Conservation (phyloP, 2,329 filamentous ascomycete species). For the Epichloe uncinata region DNA sequence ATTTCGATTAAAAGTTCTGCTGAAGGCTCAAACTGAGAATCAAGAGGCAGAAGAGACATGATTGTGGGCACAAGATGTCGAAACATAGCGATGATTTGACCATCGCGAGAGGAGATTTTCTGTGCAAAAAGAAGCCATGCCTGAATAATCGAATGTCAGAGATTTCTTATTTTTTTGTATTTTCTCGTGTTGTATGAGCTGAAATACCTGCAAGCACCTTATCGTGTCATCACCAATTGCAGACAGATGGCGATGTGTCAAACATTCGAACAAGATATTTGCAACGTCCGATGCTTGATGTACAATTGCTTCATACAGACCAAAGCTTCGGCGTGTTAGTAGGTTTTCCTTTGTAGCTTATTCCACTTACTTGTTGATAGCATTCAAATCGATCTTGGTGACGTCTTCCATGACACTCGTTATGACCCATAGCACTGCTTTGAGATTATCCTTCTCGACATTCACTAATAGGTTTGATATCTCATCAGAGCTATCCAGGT, state of each 20-base stretch:
- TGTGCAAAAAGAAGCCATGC: slow-evolving; percentile 66
- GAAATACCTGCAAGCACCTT: slow-evolving; percentile 44
- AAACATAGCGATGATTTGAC: slow-evolving; percentile 44
- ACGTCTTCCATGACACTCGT: slow-evolving; percentile 23
- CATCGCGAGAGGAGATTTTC: slow-evolving; percentile 43
- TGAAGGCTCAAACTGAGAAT: slow-evolving; percentile 44
- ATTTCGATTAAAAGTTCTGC: slow-evolving; percentile 53
- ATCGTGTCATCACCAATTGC: slow-evolving; percentile 41
- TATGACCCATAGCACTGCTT: slow-evolving; percentile 51
- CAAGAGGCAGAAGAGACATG: slow-evolving; percentile 45
- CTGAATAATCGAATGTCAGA: slow-evolving; percentile 23
- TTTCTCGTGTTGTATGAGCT: neutral
- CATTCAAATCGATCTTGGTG: slow-evolving; percentile 48
- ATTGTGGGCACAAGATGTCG: slow-evolving; percentile 45
- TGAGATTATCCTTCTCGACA: slow-evolving; percentile 32
- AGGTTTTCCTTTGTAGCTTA: neutral
- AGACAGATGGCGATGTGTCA: slow-evolving; percentile 13
- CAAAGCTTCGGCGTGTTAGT: slow-evolving; percentile 17
- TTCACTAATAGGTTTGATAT: slow-evolving; percentile 33
- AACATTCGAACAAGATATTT: slow-evolving; percentile 25
- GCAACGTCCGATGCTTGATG: slow-evolving; percentile 28
- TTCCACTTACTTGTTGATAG: slow-evolving; percentile 37
- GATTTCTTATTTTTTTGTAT: neutral
- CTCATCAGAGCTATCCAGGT: slow-evolving; percentile 21
- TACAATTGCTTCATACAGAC: slow-evolving; percentile 26